Evolutionary conservation across 768 basidiomycete species (phyloP), one percentile per base, ranked within the genome.

Genomic region (Tremella fuciformis): DNA sequence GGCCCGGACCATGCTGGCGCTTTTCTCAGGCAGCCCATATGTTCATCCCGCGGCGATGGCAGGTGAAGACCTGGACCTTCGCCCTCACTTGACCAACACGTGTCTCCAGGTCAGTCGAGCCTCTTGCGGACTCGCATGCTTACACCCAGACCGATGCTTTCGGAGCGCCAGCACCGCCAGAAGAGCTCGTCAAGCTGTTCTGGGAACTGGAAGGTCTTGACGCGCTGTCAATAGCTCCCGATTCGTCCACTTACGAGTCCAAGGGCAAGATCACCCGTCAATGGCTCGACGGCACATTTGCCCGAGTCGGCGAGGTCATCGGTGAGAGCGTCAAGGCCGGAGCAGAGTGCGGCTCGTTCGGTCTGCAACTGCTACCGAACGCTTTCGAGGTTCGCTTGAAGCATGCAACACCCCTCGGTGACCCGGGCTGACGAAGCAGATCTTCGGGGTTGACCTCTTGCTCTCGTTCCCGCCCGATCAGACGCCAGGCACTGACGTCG

Each of bases 391-490:
- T 74, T 57, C 57, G 71, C 59, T 39, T 21, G n/a, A 8, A 18
- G n/a, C 4, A 18, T 15, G 15, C 42, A n/a, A 6, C 22, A 8
- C 13, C 39, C 39, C 39, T 11, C 39, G 18, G 13, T 15, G n/a
- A 15, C 42, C 8, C 42, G 42, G n/a, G n/a, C 42, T 22, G 42
- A 46, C 42, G 15, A 19, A 22, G 15, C 22, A 78, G 77, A 83
- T 98, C 15, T 98, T 86, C 69, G 96, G 96, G 0, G 83, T 88
- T n/a, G 96, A 99, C 75, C 88, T 99, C 59, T 80, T 98, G 13
- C 82, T 97, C 34, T 75, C 75, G 0, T 58, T 82, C 81, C 53
- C 83, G 3, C 83, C 54, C 16, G 29, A 34, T 34, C 29, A 34
- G 11, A 34, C 6, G 29, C 69, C 66, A 61, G 44, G 40, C 29